Evolutionary conservation across 2,329 filamentous ascomycete species (phyloP), one percentile per base, ranked within the genome.

Genomic region (Monilinia vaccinii-corymbosi): DNA sequence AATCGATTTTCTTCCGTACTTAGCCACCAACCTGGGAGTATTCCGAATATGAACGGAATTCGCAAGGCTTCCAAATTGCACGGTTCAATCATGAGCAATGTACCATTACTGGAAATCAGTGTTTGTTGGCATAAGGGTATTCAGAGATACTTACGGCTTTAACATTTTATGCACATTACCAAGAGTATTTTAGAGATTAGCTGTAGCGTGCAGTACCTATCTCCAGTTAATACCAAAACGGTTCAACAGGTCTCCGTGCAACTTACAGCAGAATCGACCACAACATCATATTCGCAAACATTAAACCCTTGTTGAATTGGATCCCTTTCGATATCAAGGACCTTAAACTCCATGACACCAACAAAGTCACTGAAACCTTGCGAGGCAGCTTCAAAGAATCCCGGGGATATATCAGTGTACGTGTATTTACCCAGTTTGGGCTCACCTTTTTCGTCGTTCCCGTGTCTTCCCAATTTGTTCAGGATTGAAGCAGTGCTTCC

Each of bases 21-120:
- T 3, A 69, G 48, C 73, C 73, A 76, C 74, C 73, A 76, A 1
- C 74, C 74, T 11, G 73, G 68, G 0, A 76, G 60, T 2, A 67
- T 59, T 2, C 72, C 72, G n/a, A 75, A 71, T 4, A 42, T 28
- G 55, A 58, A 63, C 11, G 59, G 25, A 36, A 40, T 36, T 61
- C 11, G 7, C 56, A 51, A 2, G 56, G 46, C 11, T 2, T 46
- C 21, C 13, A 52, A 23, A 16, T 25, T 52, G 1, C 36, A 49
- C 2, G 18, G 25, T 38, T 55, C 31, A n/a, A n/a, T 23, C 6
- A 50, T 18, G 11, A 50, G 9, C 48, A 50, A n/a, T 34, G 34
- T 50, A 6, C 48, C 48, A 5, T 31, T 28, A 28, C 25, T 28
- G 25, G 6, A 28, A 28, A 28, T 28, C 25, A 28, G 25, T 28